These are phyloP conservation scores for Phytopythium helicoides DNA, from an alignment of 352 stramenopile species.

Conservation along the genomic window DNA sequence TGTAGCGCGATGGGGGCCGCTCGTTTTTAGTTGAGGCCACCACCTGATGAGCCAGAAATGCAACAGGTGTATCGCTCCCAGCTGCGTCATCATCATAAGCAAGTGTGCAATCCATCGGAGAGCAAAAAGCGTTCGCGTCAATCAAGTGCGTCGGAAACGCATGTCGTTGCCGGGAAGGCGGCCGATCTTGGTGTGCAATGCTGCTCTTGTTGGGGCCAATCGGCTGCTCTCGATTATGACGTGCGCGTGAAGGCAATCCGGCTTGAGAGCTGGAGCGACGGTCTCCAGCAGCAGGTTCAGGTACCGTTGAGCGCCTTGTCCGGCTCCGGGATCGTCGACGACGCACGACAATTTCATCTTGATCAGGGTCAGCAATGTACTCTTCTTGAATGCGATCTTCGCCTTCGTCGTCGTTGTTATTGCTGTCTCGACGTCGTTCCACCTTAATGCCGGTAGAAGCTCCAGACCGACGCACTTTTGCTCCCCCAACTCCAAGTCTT, in stretches of 20 bases:
- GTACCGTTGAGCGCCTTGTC: neutral
- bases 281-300: neutral
- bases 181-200: constrained; percentile 30
- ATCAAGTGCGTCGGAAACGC: constrained; percentile 79
- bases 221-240: constrained; percentile 27
- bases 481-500: neutral
- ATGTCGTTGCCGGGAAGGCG: constrained; percentile 68
- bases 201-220: constrained; percentile 17
- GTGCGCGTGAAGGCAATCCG: constrained; percentile 19
- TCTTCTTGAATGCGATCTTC: neutral
- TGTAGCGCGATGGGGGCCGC: constrained; percentile 73
- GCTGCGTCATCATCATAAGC: neutral
- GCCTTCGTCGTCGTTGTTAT: constrained; percentile 3
- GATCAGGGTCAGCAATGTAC: neutral
- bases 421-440: neutral
- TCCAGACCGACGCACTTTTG: too few species aligned
- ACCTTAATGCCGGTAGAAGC: too few species aligned
- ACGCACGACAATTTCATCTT: neutral
- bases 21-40: constrained; percentile 14
- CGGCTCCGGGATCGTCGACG: neutral
- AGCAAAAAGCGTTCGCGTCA: constrained; percentile 36
- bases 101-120: neutral
- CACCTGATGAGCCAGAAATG: neutral
- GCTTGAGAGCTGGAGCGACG: neutral
- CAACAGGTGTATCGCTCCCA: neutral